Evolutionary conservation across 805 yeast genomes (phyloP).

Genomic region (Geotrichum ghanense): DNA sequence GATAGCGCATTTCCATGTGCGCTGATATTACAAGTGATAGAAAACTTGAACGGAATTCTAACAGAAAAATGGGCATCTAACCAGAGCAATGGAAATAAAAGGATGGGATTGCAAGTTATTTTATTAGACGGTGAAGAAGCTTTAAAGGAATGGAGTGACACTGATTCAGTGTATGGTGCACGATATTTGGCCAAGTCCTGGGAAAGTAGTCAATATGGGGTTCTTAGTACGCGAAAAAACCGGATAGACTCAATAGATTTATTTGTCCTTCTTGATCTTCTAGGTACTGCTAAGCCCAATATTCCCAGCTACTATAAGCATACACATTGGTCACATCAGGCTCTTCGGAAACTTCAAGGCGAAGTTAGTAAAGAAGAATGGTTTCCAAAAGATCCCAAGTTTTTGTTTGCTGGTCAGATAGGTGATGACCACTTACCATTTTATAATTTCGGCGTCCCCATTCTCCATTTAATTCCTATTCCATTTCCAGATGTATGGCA

Average conservation of each 20-base stretch:
- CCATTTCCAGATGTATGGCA: conserved; percentile 46
- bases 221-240: conserved; percentile 3
- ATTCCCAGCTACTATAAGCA: conserved; percentile 35
- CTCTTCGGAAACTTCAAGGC: conserved; percentile 16
- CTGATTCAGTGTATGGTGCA: conserved; percentile 48
- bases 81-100: not conserved
- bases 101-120: conserved; percentile 31
- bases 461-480: conserved; percentile 42
- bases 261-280: conserved; percentile 38
- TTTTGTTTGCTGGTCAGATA: conserved; percentile 16
- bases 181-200: conserved; percentile 35
- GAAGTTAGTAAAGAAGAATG: not conserved
- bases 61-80: conserved; percentile 15
- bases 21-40: conserved; percentile 35
- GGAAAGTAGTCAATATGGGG: conserved; percentile 15
- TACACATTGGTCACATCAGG: conserved; percentile 30
- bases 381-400: conserved; percentile 6
- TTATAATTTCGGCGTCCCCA: conserved; percentile 33
- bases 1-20: conserved; percentile 53
- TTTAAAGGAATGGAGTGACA: conserved; percentile 35
- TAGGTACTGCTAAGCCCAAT: conserved; percentile 31
- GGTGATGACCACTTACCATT: conserved; percentile 50
- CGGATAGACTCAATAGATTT: conserved; percentile 30
- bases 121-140: conserved; percentile 60
- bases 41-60: conserved; percentile 17